Evolutionary conservation across 768 basidiomycete species (phyloP), one percentile per base, ranked within the genome.

Genomic region (Floccularia luteovirens): DNA sequence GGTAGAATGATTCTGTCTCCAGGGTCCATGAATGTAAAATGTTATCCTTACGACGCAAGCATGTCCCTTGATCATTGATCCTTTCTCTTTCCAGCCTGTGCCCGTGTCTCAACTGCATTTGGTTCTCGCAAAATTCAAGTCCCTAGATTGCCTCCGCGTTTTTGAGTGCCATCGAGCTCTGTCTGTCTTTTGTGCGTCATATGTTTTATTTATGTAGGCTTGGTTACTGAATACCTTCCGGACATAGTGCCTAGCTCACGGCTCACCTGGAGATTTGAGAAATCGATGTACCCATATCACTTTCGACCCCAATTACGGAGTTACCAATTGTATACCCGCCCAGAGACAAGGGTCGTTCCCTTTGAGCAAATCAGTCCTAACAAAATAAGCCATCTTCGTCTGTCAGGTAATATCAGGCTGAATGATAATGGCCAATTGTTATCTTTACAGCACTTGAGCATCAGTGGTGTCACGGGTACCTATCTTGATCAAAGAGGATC

Each of bases 391-490:
- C 49, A 47, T 1, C 44, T 69, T n/a, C 60, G 61, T 7, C 45
- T 67, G 17, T 65, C 65, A 2, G 67, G 66, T 16, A 46, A 55
- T 36, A 56, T 56, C 43, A 47, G 44, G 33, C 43, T 65, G 21
- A 16, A 31, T 32, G 37, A 36, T 28, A 2, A 31, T 31, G 24
- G 35, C 13, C 24, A 28, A 22, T 34, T 54, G 23, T 55, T 56
- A 10, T 23, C 32, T 12, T 50, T 67, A 30, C 50, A 50, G 11
- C 43, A 56, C 16, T 54, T 67, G 41, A 49, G 51, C 2, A 52
- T 69, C 14, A 41, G 44, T 34, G 58, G 54, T 33, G 50, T 64
- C 23, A 60, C 58, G 13, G 60, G 59, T 31, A 64, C 58, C 36
- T 48, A 53, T 25, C 59, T 69, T 39, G 64, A 70, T 43, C 45